Percentiles rank a stretch among this genome's conserved stretches.
These are phyloP conservation scores for Leccinum huronense DNA, from an alignment of 1,284 basidiomycete species.

Conservation along the genomic window DNA sequence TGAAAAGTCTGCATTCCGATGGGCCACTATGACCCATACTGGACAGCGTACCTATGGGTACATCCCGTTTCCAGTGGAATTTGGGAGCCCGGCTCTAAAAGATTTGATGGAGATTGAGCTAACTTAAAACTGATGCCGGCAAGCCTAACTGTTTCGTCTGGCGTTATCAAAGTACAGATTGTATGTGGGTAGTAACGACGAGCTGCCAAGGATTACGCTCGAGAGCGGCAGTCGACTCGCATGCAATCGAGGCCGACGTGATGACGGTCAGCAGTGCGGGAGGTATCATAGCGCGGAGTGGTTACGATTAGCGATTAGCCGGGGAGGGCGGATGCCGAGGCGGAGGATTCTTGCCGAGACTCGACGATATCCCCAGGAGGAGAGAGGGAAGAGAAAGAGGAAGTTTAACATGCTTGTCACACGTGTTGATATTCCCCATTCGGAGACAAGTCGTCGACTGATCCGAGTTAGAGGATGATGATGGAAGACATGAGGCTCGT, in stretches of 20 bases:
- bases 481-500: slow-evolving; percentile 24
- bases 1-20: neutral
- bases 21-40: neutral
- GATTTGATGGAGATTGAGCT: neutral
- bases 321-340: slow-evolving; percentile 16
- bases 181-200: neutral
- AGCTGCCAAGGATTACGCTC: slow-evolving; percentile 3
- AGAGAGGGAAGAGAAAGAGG: slow-evolving; percentile 21
- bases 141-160: neutral
- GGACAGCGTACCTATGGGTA: slow-evolving; percentile 1
- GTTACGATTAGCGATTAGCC: slow-evolving; percentile 4
- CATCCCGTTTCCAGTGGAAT: neutral
- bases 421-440: slow-evolving; percentile 31
- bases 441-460: slow-evolving; percentile 9
- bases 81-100: neutral
- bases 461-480: slow-evolving; percentile 17
- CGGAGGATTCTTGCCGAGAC: neutral
- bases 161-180: neutral
- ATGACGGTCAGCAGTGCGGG: neutral
- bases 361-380: slow-evolving; percentile 3
- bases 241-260: slow-evolving; percentile 12
- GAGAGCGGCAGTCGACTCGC: neutral
- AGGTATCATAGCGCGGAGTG: neutral
- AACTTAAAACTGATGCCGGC: slow-evolving; percentile 6
- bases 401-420: slow-evolving; percentile 22